A percentile compares a stretch with the other conserved stretches of the same genome.
Evolutionary conservation across 148 eudicot species (phyloP).

Genomic region (Arbutus unedo): DNA sequence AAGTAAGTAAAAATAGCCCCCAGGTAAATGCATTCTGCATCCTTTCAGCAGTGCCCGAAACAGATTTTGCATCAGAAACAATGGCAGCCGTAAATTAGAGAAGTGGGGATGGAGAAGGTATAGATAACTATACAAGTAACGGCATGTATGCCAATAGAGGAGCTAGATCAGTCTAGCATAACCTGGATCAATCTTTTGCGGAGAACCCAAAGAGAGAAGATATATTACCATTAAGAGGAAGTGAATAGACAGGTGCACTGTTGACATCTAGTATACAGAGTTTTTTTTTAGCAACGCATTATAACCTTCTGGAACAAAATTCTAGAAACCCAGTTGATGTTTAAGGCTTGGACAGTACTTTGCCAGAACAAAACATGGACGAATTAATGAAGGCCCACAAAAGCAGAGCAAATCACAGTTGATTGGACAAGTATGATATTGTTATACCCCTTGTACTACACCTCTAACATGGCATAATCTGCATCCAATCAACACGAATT

Average conservation of each 20-base stretch:
- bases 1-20: not conserved
- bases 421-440: not conserved
- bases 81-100: not conserved
- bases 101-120: not conserved
- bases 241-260: not conserved
- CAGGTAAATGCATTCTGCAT: not conserved
- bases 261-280: not conserved
- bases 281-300: not conserved
- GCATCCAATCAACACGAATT: not conserved
- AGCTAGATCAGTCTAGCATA: slow-evolving; percentile 6
- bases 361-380: not conserved
- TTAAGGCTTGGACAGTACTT: not conserved
- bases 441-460: not conserved
- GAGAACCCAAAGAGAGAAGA: not conserved
- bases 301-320: not conserved
- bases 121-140: not conserved
- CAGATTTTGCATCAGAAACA: not conserved
- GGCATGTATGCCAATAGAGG: not conserved
- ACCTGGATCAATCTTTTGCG: not conserved
- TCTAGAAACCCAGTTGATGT: slow-evolving; percentile 1
- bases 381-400: not conserved
- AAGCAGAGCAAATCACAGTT: not conserved
- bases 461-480: not conserved
- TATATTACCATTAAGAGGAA: not conserved
- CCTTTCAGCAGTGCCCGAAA: not conserved